phyloP scores from a whole-genome alignment of 768 basidiomycete species.

The Suillus sp. region DNA sequence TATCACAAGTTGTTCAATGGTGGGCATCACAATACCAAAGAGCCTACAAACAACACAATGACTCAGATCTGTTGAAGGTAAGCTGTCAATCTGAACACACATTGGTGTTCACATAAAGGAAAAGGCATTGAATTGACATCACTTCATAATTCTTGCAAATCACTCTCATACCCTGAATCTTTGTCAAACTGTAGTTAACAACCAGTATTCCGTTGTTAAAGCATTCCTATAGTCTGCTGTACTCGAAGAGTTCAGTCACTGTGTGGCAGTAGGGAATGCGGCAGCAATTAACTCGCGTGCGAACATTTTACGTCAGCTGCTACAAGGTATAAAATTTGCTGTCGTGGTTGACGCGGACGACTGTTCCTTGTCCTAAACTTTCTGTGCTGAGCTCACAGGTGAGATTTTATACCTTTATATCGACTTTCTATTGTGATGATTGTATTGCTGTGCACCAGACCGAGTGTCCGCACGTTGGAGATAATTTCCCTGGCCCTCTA shows the following conservation, averaged over 20 bases:
- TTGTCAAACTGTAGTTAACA: no score
- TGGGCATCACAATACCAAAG: background rate
- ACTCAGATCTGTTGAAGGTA: background rate
- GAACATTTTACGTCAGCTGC: background rate
- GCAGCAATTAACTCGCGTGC: no score
- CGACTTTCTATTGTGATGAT: slow-evolving; percentile 29
- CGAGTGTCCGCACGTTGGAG: slow-evolving; percentile 37
- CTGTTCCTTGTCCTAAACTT: background rate
- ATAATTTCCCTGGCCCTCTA: slow-evolving; percentile 33
- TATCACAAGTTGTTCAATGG: background rate
- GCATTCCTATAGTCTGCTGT: no score
- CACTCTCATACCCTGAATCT: no score
- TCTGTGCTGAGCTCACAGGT: background rate
- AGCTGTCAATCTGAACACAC: background rate
- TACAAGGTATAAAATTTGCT: background rate
- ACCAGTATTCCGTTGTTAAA: no score
- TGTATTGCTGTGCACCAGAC: slow-evolving; percentile 41
- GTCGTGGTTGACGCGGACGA: rapidly evolving
- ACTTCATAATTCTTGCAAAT: background rate
- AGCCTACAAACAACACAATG: background rate
- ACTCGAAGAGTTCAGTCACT: no score
- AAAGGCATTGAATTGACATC: background rate
- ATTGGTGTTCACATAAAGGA: background rate
- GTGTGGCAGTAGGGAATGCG: no score
- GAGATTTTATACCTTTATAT: background rate